Evolutionary conservation across 2,329 filamentous ascomycete genomes (phyloP).

Genomic region (Phaeosphaeriaceae sp.): DNA sequence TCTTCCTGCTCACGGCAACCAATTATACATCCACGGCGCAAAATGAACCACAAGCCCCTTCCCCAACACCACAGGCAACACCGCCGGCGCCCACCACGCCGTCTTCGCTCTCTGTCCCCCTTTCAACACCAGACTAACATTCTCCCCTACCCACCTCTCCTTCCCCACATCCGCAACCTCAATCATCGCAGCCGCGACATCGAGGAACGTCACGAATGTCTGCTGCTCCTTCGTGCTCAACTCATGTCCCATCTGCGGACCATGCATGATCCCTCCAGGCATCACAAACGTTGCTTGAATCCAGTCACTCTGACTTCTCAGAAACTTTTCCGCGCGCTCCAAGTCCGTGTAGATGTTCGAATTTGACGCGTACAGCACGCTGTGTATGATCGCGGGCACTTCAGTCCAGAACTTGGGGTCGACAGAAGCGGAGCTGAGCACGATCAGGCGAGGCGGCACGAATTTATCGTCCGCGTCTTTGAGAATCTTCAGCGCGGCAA

Average conservation of each 20-base stretch:
- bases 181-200: constrained; percentile 58
- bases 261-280: constrained; percentile 50
- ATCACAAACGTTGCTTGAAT: constrained; percentile 52
- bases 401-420: constrained; percentile 47
- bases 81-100: constrained; percentile 10
- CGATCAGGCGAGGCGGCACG: constrained; percentile 49
- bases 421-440: constrained; percentile 54
- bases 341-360: constrained; percentile 53
- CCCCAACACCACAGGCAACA: constrained; percentile 5
- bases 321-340: constrained; percentile 40
- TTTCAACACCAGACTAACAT: constrained; percentile 15
- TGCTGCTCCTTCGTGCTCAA: constrained; percentile 50
- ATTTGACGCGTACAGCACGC: constrained; percentile 38
- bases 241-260: constrained; percentile 50
- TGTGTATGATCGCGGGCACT: constrained; percentile 35
- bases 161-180: constrained; percentile 35
- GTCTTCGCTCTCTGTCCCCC: constrained; percentile 8
- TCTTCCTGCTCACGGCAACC: background rate
- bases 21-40: constrained; percentile 8
- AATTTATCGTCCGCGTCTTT: constrained; percentile 5
- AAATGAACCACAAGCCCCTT: constrained; percentile 9
- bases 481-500: constrained; percentile 46
- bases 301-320: constrained; percentile 50
- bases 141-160: constrained; percentile 6
- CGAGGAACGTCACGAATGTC: constrained; percentile 52